Evolutionary conservation across 176 grass and related monocot species (phyloP), one percentile per base, ranked within the genome.

Genomic region (Juncus inflexus): DNA sequence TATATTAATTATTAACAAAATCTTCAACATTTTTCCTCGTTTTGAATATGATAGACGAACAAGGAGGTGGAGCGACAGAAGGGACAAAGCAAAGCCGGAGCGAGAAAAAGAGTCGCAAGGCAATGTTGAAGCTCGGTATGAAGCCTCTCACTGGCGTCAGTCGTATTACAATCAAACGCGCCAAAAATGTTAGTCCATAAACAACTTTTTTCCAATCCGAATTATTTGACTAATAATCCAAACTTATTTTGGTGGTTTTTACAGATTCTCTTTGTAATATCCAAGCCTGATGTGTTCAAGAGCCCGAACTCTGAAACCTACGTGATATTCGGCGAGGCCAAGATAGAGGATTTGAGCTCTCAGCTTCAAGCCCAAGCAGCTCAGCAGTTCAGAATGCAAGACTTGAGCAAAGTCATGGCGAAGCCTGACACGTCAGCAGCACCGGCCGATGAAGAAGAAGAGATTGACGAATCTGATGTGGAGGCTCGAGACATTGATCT

Each of bases 61-160:
- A 69, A 37, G 90, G 76, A n/a, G 52, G 11, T 15, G 79, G 73
- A 2, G 61, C 73, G 69, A 83, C 56, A 67, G 86, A 86, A 69
- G 71, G 76, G 52, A 73, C 79, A 9, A 95, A 89, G 79, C 82
- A 89, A 67, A 95, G 85, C 69, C 66, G 90, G 69, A 95, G 90
- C 51, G 85, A 89, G 79, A 95, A 95, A 67, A 95, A 95, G 73
- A 89, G 90, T 79, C 90, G 90, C 69, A 95, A 95, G 82, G 90
- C 82, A 67, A 95, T 89, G 90, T 80, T 95, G 76, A 95, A 95
- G 79, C 90, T 95, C 49, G 90, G 90, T 36, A 95, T 95, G 90
- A 95, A 95, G 65, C 79, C 85, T 37, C 76, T 89, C 69, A 83
- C 85, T 2, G 90, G 85, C 6, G 90, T 95, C 58, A 95, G 45